phyloP scores from a whole-genome alignment of 768 basidiomycete genomes.

The Dioszegia crocea region DNA sequence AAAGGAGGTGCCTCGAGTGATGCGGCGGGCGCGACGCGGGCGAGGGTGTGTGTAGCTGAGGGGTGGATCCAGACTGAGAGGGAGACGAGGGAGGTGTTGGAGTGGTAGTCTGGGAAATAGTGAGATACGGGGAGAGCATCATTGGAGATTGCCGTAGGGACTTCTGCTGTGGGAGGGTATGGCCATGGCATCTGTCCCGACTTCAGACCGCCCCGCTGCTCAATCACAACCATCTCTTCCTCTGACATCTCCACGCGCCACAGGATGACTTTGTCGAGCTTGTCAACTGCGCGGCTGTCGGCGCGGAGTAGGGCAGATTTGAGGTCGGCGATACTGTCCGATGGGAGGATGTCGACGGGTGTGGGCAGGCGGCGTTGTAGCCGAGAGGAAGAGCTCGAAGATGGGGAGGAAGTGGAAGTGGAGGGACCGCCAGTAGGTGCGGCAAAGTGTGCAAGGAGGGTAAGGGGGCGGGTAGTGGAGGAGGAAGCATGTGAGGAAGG shows the following conservation, averaged over 20 bases:
- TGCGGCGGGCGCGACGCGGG: background rate
- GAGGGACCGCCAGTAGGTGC: conserved; percentile 1
- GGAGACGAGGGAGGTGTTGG: conserved; percentile 33
- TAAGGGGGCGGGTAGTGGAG: conserved; percentile 14
- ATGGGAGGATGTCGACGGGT: conserved; percentile 28
- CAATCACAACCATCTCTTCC: conserved; percentile 43
- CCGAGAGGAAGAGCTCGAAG: conserved; percentile 1
- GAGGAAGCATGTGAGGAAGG: background rate
- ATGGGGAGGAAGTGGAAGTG: background rate
- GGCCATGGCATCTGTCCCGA: conserved; percentile 48
- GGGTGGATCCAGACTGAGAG: conserved; percentile 43
- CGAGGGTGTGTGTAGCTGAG: conserved; percentile 3
- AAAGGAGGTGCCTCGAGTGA: conserved; percentile 21
- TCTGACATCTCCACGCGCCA: conserved; percentile 48
- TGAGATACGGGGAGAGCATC: conserved; percentile 19
- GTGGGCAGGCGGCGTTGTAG: conserved; percentile 17
- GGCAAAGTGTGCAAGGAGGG: conserved; percentile 35
- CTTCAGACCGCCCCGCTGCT: conserved; percentile 39
- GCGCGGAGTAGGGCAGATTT: conserved; percentile 31
- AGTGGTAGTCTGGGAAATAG: conserved; percentile 31
- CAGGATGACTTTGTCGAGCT: conserved; percentile 26
- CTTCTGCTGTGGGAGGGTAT: conserved; percentile 43
- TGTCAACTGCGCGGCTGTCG: conserved; percentile 19
- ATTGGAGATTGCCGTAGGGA: conserved; percentile 29
- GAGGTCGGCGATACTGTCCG: conserved; percentile 30